Percentiles rank a stretch among this genome's conserved stretches.
Conservation (phyloP, 2,329 filamentous ascomycete species). For the Pseudocercospora cruenta region DNA sequence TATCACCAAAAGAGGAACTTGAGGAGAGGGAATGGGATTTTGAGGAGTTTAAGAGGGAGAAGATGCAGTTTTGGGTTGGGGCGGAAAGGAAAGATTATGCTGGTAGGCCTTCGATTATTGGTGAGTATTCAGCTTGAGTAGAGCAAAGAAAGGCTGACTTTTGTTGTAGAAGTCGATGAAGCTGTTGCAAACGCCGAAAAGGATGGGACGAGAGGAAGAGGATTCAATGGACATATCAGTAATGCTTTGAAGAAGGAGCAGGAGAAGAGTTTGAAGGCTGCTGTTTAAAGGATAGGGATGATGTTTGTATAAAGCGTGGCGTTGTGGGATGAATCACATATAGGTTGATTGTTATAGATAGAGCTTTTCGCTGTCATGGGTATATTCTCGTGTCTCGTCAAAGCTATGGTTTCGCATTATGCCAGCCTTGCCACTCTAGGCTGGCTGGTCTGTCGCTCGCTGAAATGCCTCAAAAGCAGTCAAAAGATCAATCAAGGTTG, state of each 20-base stretch:
- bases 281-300: background rate
- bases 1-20: conserved; percentile 52
- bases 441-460: background rate
- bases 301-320: background rate
- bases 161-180: conserved; percentile 48
- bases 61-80: conserved; percentile 64
- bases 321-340: background rate
- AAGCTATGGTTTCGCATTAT: background rate
- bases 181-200: conserved; percentile 42
- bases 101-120: conserved; percentile 43
- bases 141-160: conserved; percentile 11
- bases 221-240: conserved; percentile 46
- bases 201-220: conserved; percentile 52
- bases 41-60: conserved; percentile 77
- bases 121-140: conserved; percentile 19
- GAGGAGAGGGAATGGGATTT: conserved; percentile 87
- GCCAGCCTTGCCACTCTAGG: background rate
- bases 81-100: conserved; percentile 45
- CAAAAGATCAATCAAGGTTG: background rate
- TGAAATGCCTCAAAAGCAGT: background rate
- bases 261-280: conserved; percentile 7
- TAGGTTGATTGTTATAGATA: background rate
- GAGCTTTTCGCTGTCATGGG: background rate
- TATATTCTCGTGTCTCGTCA: conserved; percentile 2
- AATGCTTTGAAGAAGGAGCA: conserved; percentile 35